phyloP scores from a whole-genome alignment of 768 basidiomycete genomes.

The Calocybe cyanea region DNA sequence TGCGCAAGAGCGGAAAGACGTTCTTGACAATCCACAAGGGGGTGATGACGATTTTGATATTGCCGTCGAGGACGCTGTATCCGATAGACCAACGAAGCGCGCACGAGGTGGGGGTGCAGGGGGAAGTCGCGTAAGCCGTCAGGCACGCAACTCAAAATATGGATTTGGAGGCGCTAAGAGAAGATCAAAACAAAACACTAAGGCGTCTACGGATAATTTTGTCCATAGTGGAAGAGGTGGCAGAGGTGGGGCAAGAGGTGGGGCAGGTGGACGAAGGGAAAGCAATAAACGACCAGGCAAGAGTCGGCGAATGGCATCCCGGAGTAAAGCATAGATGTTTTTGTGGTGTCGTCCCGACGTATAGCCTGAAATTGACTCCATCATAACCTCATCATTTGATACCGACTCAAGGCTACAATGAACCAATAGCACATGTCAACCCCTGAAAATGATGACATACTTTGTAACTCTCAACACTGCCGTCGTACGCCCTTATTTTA shows the following conservation, averaged over 20 bases:
- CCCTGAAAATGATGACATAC: no score
- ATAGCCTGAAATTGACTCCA: no score
- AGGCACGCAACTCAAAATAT: slow-evolving; percentile 72
- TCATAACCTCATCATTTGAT: no score
- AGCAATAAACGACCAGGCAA: slow-evolving; percentile 56
- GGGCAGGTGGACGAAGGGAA: slow-evolving; percentile 26
- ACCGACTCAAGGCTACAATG: no score
- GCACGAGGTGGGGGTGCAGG: slow-evolving; percentile 32
- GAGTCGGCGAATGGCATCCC: slow-evolving; percentile 45
- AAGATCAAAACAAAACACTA: slow-evolving; percentile 78
- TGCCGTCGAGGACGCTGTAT: slow-evolving; percentile 85
- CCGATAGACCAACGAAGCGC: slow-evolving; percentile 64
- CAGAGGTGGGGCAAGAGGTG: slow-evolving; percentile 24
- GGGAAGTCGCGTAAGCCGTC: slow-evolving; percentile 41
- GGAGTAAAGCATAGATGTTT: slow-evolving; percentile 28
- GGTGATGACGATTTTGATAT: slow-evolving; percentile 80
- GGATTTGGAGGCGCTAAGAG: slow-evolving; percentile 72
- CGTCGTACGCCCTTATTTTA: no score
- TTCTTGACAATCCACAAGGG: slow-evolving; percentile 59
- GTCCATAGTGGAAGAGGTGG: slow-evolving; percentile 29
- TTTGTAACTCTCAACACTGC: no score
- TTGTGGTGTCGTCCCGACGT: no score
- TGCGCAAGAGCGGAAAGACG: slow-evolving; percentile 74
- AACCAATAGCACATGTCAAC: no score
- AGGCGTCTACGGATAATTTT: slow-evolving; percentile 77